Evolutionary conservation across 805 yeast genomes (phyloP).

Genomic region (Candida pini): DNA sequence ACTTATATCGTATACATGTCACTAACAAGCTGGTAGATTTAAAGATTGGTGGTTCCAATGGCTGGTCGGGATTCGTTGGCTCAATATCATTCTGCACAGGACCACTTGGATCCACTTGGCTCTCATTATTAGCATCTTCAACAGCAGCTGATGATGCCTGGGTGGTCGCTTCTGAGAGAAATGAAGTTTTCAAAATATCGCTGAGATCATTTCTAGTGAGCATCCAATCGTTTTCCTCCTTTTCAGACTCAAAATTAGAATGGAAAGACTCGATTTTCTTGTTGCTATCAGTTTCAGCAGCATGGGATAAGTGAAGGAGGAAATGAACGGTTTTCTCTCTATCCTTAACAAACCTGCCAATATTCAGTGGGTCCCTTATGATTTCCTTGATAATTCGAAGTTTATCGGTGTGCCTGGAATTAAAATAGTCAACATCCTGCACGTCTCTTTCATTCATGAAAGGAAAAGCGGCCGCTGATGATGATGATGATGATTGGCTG

Average conservation of each 20-base stretch:
- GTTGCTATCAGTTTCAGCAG: constrained; percentile 1
- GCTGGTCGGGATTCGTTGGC: too few relatives aligned
- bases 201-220: neutral
- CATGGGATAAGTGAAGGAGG: constrained; percentile 2
- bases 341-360: neutral
- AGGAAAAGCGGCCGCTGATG: constrained; percentile 11
- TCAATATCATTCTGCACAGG: too few relatives aligned
- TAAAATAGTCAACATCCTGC: constrained; percentile 9
- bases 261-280: too few relatives aligned
- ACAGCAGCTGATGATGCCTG: too few relatives aligned
- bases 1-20: neutral
- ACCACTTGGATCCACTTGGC: too few relatives aligned
- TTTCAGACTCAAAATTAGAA: constrained; percentile 1
- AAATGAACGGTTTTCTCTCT: constrained; percentile 1
- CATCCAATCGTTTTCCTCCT: neutral
- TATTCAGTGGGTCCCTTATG: constrained; percentile 1
- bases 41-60: too few relatives aligned
- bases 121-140: neutral
- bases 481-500: too few relatives aligned
- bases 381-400: constrained; percentile 8
- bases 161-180: too few relatives aligned
- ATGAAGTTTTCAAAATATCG: neutral
- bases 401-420: constrained; percentile 9
- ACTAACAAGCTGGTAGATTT: neutral
- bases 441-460: constrained; percentile 10